phyloP scores from a whole-genome alignment of 805 yeast species.

The Wickerhamia fluorescens region DNA sequence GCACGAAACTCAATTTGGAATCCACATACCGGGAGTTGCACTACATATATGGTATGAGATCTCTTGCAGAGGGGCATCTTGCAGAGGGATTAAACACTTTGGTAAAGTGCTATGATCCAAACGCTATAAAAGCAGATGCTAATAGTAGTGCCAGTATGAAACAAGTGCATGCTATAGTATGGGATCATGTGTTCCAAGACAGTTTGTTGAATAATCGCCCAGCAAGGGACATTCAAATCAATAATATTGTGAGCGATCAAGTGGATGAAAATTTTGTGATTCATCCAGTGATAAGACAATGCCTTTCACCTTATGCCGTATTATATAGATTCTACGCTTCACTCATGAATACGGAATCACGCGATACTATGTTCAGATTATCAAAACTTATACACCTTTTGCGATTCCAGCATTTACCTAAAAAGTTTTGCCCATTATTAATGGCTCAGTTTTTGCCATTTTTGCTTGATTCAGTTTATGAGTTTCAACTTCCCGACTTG shows the following conservation, averaged over 20 bases:
- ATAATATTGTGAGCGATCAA: slow-evolving; percentile 36
- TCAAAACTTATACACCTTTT: slow-evolving; percentile 44
- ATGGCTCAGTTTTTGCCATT: slow-evolving; percentile 43
- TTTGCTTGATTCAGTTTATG: slow-evolving; percentile 11
- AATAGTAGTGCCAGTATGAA: slow-evolving; percentile 26
- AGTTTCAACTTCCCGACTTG: slow-evolving; percentile 22
- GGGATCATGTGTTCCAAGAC: slow-evolving; percentile 57
- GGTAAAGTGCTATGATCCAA: slow-evolving; percentile 52
- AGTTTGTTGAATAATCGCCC: slow-evolving; percentile 46
- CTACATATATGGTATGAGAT: slow-evolving; percentile 40
- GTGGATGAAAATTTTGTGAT: slow-evolving; percentile 30
- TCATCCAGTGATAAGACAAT: slow-evolving; percentile 57
- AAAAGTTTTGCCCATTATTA: slow-evolving; percentile 41
- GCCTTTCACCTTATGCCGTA: slow-evolving; percentile 66
- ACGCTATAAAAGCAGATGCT: slow-evolving; percentile 8
- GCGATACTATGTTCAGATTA: slow-evolving; percentile 26
- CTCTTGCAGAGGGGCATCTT: slow-evolving; percentile 47
- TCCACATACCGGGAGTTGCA: slow-evolving; percentile 51
- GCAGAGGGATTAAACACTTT: slow-evolving; percentile 60
- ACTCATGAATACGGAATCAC: slow-evolving; percentile 6
- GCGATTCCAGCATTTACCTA: slow-evolving; percentile 38
- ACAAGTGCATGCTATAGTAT: slow-evolving; percentile 45
- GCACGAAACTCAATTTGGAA: slow-evolving; percentile 60
- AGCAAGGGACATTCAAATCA: slow-evolving; percentile 50
- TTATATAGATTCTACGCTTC: slow-evolving; percentile 43